phyloP scores from a whole-genome alignment of 345 rosid genomes.

The Psidium guajava region DNA sequence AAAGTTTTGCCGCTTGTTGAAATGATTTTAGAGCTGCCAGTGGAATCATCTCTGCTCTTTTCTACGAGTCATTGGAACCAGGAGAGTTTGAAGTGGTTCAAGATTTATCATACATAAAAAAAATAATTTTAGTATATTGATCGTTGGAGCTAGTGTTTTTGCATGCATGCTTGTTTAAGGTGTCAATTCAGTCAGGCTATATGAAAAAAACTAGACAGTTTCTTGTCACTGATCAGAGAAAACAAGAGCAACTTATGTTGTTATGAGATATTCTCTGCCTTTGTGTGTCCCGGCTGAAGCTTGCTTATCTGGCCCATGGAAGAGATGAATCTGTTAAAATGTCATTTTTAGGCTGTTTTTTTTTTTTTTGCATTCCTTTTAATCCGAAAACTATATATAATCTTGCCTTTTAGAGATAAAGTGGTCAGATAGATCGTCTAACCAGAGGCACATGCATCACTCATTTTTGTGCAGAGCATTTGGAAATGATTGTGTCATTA shows the following conservation, averaged over 20 bases:
- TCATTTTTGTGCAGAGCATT: background rate
- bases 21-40: background rate
- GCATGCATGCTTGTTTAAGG: background rate
- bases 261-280: background rate
- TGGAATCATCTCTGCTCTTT: background rate
- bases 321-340: background rate
- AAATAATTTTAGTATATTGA: background rate
- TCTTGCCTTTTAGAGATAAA: background rate
- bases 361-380: background rate
- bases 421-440: background rate
- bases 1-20: background rate
- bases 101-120: background rate
- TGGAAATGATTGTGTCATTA: background rate
- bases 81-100: background rate
- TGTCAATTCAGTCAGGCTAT: background rate
- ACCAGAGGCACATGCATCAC: background rate
- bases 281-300: background rate
- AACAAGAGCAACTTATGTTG: background rate
- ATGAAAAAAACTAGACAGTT: background rate
- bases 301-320: background rate
- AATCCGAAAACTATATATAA: background rate
- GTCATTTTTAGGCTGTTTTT: background rate
- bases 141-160: background rate
- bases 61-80: background rate
- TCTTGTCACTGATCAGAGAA: background rate